Conservation (phyloP, 495 filamentous ascomycete genomes). For the Tuber melanosporum region DNA sequence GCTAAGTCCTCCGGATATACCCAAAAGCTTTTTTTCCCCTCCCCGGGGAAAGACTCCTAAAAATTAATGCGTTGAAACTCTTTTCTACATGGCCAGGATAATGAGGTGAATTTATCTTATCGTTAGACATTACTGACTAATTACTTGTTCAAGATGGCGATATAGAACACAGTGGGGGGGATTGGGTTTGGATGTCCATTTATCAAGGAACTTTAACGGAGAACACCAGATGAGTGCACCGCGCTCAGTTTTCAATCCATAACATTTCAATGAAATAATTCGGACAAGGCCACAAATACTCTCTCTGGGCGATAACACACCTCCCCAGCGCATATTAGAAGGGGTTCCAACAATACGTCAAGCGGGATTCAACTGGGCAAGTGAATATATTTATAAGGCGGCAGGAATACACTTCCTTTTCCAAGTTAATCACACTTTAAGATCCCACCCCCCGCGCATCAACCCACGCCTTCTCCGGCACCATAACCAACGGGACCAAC, state of each 20-base stretch:
- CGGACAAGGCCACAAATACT: not conserved
- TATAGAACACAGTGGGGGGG: not conserved
- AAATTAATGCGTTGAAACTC: not conserved
- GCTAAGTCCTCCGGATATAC: not conserved
- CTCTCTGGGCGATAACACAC: too few relatives aligned
- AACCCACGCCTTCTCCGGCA: not conserved
- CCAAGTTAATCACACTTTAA: not conserved
- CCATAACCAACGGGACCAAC: not conserved
- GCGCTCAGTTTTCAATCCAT: not conserved
- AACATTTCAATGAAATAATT: not conserved
- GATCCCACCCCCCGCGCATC: not conserved
- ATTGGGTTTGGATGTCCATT: not conserved
- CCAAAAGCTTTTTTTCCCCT: not conserved
- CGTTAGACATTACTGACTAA: not conserved
- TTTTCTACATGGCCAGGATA: not conserved
- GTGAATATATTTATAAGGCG: not conserved
- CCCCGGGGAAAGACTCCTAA: not conserved
- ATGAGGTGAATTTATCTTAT: not conserved
- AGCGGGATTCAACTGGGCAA: not conserved
- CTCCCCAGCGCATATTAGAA: not conserved
- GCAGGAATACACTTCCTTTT: not conserved
- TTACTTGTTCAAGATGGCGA: not conserved
- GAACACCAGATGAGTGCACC: not conserved
- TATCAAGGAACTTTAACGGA: not conserved
- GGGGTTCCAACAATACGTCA: not conserved